These are phyloP conservation scores for Aspergillus tubingensis DNA, from an alignment of 2,329 filamentous ascomycete species.

Conservation along the genomic window DNA sequence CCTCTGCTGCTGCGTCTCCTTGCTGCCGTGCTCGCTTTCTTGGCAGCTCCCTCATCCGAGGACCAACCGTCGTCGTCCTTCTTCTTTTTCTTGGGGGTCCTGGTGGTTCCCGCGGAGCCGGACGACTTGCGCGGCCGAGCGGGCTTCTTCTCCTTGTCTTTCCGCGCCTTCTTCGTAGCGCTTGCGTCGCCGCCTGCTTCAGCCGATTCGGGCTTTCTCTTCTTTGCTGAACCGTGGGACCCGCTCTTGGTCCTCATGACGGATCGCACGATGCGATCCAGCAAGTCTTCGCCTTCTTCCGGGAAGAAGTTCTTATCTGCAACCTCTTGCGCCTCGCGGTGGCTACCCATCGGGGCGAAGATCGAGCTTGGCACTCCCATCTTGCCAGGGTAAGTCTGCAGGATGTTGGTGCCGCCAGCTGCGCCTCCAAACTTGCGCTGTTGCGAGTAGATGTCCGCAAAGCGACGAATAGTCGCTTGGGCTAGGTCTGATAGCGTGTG, in stretches of 20 bases:
- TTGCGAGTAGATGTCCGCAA: constrained; percentile 84
- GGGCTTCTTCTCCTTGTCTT: constrained; percentile 37
- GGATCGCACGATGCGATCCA: constrained; percentile 75
- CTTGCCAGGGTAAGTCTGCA: constrained; percentile 81
- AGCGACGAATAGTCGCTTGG: constrained; percentile 77
- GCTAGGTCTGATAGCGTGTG: constrained; percentile 88
- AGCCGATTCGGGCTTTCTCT: constrained; percentile 44
- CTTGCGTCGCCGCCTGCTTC: constrained; percentile 28
- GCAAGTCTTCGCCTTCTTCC: constrained; percentile 70
- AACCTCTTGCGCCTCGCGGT: constrained; percentile 78
- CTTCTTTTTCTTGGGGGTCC: constrained; percentile 40
- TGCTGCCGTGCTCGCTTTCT: constrained; percentile 29
- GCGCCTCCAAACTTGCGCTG: constrained; percentile 47
- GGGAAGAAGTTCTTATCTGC: constrained; percentile 83
- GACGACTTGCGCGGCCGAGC: constrained; percentile 38
- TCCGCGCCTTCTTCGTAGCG: constrained; percentile 35
- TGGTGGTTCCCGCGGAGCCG: constrained; percentile 30
- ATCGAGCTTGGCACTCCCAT: constrained; percentile 77
- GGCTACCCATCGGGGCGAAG: constrained; percentile 73
- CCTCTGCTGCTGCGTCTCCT: constrained; percentile 45
- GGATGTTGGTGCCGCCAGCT: constrained; percentile 51
- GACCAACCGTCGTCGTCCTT: constrained; percentile 44
- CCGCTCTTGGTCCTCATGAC: constrained; percentile 62
- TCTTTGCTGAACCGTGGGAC: constrained; percentile 35
- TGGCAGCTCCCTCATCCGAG: constrained; percentile 44